Evolutionary conservation across 2,329 filamentous ascomycete species (phyloP), one percentile per base, ranked within the genome.

Genomic region (Aspergillus glaucus): DNA sequence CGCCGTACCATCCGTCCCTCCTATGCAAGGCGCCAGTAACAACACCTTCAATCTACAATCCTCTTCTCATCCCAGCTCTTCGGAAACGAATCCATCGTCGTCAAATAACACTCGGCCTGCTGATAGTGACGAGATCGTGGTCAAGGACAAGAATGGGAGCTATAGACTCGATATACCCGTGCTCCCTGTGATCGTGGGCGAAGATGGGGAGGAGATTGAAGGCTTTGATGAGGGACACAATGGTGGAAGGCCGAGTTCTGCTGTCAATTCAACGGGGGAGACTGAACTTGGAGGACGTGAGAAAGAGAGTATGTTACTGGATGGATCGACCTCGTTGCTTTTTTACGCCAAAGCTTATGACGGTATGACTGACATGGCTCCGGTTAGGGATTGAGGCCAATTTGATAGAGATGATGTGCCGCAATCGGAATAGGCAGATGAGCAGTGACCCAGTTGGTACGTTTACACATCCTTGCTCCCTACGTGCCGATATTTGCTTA

Each of bases 361-460:
- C 10, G 3, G 8, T 10, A 12, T 40, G 8, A 21, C 37, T 37
- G 14, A 40, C 19, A 6, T 15, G 10, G 15, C 19, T 40, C 15
- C 17, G 34, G n/a, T 15, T 40, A 67, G 75, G 75, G 56, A 70
- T 77, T 44, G 74, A 75, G 50, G 66, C 64, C 12, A 72, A 68
- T 47, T 61, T 79, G 46, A 60, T 68, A 43, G 72, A 73, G 46
- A 65, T 72, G 64, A 70, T 72, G 61, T 63, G 60, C 51, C 64
- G 64, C 15, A 67, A 63, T 53, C 62, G 63, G 39, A 70, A 61
- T 48, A 61, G 71, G 48, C 80, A 85, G 61, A 75, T 81, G 8
- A 81, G 80, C 58, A 64, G 59, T 57, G 83, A 86, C 54, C 79
- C 82, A 44, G 82, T 85, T 70, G 84, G 85, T 86, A 63, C 60